Evolutionary conservation across 371 early-diverging fungal genomes (phyloP), one percentile per base, ranked within the genome.

Genomic region (Lichtheimia ornata): DNA sequence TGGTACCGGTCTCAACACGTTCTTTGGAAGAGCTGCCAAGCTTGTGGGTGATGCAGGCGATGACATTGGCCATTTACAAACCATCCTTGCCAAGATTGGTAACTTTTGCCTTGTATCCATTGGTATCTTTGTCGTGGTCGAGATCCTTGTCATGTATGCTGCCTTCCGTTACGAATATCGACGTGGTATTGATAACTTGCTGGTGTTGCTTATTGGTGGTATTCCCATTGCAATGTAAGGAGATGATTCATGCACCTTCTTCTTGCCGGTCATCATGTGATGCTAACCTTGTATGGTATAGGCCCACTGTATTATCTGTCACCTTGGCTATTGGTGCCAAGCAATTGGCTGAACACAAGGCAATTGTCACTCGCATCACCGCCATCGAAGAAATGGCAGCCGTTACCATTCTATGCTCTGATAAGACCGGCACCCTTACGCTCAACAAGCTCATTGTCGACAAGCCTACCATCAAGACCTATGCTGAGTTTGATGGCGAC

Each of bases 351-450:
- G 87, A 88, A 69, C 90, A 96, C 74, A 92, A 93, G 71, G 96
- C 95, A 13, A 94, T 97, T 62, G 95, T 96, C 40, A 87, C 94
- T 25, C 88, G 89, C 50, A 86, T 96, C 64, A 86, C 91, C 20
- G 89, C 90, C 42, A 93, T 96, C 55, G 97, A 97, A 79, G 94
- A 94, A 62, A 85, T 97, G 71, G 97, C 96, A 17, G 93, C 93
- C 64, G 93, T 93, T 55, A 88, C 89, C 62, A 91, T 95, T 58
- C 91, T 97, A 63, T 96, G 96, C 82, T 91, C 94, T 17, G 97
- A 96, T 79, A 97, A 97, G 86, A 97, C 98, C 12, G 98, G 98
- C 56, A 97, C 97, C 18, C 81, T 97, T 60, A 97, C 97, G 45
- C 87, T 94, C 56, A 96, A 95, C 86, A 90, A 93, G 79, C 88